Conservation (phyloP, 148 eudicot species). For the Rhododendron kiyosumense region DNA sequence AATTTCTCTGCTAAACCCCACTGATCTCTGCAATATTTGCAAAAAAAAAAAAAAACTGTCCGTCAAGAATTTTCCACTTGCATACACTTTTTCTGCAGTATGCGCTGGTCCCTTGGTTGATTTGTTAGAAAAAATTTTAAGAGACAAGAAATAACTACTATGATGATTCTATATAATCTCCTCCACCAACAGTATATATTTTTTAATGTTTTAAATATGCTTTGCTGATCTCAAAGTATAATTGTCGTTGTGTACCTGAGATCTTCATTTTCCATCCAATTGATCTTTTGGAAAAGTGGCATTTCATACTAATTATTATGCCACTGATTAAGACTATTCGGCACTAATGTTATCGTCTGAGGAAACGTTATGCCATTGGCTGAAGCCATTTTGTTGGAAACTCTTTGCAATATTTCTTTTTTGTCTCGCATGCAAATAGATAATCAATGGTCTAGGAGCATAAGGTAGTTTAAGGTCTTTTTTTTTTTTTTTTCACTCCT, state of each 20-base stretch:
- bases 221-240: neutral
- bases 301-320: neutral
- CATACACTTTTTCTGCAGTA: neutral
- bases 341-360: neutral
- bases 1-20: no score
- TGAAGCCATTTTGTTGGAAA: no score
- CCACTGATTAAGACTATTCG: neutral
- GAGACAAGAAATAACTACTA: neutral
- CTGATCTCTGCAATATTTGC: no score
- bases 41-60: no score
- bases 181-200: neutral
- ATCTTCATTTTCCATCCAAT: neutral
- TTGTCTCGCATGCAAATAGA: no score
- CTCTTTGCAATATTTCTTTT: no score
- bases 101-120: neutral
- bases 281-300: neutral
- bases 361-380: no score
- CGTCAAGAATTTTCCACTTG: no score
- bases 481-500: neutral
- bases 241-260: neutral
- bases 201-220: neutral
- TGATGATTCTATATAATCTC: neutral
- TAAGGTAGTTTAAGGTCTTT: neutral
- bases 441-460: neutral
- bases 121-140: neutral